A percentile compares a stretch with the other conserved stretches of the same genome.
phyloP scores from a whole-genome alignment of 2,329 filamentous ascomycete species.

The Chaetomiaceae sp. region DNA sequence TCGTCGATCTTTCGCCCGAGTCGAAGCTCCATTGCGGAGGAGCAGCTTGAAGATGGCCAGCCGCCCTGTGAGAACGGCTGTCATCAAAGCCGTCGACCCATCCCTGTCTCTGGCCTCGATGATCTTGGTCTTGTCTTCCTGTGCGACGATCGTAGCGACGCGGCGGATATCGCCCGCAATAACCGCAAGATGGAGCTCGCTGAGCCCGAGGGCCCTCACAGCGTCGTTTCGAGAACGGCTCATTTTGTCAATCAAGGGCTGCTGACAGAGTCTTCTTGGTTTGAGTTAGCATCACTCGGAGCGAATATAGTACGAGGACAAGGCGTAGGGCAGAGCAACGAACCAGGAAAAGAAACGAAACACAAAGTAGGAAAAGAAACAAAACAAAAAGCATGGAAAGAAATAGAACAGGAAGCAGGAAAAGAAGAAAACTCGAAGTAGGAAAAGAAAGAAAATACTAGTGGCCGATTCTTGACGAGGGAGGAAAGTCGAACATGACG shows the following conservation, averaged over 20 bases:
- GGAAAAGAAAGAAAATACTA: too few relatives aligned
- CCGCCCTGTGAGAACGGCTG: slow-evolving; percentile 10
- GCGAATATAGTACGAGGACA: too few relatives aligned
- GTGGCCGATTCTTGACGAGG: too few relatives aligned
- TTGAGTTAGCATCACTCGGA: background rate
- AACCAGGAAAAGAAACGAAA: too few relatives aligned
- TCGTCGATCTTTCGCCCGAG: background rate
- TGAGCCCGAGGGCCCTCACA: background rate
- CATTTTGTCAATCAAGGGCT: background rate
- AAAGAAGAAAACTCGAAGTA: too few relatives aligned
- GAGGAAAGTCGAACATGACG: too few relatives aligned
- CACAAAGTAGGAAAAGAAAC: too few relatives aligned
- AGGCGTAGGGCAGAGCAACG: too few relatives aligned
- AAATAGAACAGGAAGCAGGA: too few relatives aligned
- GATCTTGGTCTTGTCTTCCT: background rate
- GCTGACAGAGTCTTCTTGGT: too few relatives aligned
- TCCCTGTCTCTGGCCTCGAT: background rate
- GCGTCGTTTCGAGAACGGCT: background rate
- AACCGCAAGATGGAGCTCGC: slow-evolving; percentile 4
- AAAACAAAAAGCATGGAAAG: too few relatives aligned
- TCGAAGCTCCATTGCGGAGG: slow-evolving; percentile 7
- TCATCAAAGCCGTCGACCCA: slow-evolving; percentile 15
- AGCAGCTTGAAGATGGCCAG: slow-evolving; percentile 7
- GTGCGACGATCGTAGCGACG: background rate
- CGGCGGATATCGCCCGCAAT: background rate